phyloP scores from a whole-genome alignment of 805 yeast genomes.

The Kuraishia floccosa region DNA sequence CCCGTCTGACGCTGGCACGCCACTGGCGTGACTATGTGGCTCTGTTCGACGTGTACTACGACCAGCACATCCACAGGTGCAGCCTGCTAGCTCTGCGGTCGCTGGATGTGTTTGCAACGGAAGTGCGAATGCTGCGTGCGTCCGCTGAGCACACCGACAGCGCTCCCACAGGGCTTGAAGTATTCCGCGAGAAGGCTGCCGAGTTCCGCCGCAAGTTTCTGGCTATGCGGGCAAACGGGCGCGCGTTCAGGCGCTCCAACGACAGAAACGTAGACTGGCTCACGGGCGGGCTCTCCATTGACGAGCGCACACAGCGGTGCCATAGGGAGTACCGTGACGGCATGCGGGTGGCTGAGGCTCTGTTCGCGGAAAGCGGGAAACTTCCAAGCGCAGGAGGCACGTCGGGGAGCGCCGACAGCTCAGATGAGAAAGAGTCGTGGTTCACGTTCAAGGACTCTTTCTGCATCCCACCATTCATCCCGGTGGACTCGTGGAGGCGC shows the following conservation, averaged over 20 bases:
- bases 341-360: too few relatives aligned
- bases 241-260: background rate
- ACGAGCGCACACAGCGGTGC: too few relatives aligned
- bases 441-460: background rate
- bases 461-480: constrained; percentile 11
- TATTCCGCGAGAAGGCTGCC: too few relatives aligned
- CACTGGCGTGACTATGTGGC: background rate
- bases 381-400: background rate
- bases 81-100: background rate
- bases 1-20: background rate
- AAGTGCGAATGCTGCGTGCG: background rate
- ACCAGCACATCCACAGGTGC: background rate
- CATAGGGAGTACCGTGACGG: too few relatives aligned
- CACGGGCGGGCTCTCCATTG: background rate
- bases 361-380: background rate
- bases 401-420: too few relatives aligned
- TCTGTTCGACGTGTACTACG: background rate
- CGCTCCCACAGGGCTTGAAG: too few relatives aligned
- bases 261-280: background rate
- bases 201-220: background rate
- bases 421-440: background rate
- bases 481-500: constrained; percentile 12
- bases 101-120: constrained; percentile 1
- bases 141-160: background rate
- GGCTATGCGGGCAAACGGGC: background rate